Conservation (phyloP, 306 rosid genomes). For the Begonia fuchsioides region DNA sequence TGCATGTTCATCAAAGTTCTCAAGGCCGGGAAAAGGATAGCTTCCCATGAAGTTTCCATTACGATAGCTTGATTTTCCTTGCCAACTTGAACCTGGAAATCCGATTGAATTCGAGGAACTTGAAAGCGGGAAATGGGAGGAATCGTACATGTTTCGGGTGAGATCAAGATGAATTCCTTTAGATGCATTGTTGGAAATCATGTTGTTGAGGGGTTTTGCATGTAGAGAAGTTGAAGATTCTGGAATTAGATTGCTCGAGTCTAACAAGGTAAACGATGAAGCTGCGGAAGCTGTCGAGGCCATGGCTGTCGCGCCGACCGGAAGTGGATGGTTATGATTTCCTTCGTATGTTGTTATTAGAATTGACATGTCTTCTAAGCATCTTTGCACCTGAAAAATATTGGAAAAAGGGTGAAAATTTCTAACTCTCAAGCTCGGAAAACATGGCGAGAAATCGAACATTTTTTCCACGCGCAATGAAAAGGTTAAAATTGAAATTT, state of each 20-base stretch:
- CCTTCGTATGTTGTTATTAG: constrained; percentile 94
- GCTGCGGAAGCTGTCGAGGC: constrained; percentile 61
- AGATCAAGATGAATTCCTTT: constrained; percentile 60
- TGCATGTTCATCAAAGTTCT: background rate
- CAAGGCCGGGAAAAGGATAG: background rate
- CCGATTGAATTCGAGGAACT: background rate
- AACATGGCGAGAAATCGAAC: no score
- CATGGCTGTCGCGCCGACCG: constrained; percentile 91
- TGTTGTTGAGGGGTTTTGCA: constrained; percentile 13
- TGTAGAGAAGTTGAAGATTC: constrained; percentile 3
- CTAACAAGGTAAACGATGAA: constrained; percentile 53
- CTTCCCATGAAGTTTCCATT: background rate
- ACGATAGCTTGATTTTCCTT: no score
- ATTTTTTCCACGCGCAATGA: background rate
- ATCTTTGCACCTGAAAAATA: constrained; percentile 63
- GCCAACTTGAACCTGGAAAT: background rate
- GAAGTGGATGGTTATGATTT: constrained; percentile 89
- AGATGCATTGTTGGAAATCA: constrained; percentile 42
- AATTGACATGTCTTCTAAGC: constrained; percentile 89
- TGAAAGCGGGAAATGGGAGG: background rate
- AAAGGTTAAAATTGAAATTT: background rate
- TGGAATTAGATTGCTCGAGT: constrained; percentile 27
- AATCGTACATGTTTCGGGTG: constrained; percentile 19
- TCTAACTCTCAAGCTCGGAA: no score
- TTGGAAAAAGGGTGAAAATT: no score